A percentile compares a stretch with the other conserved stretches of the same genome.
These are phyloP conservation scores for Tausonia pullulans DNA, from an alignment of 1,284 basidiomycete species.

Conservation along the genomic window DNA sequence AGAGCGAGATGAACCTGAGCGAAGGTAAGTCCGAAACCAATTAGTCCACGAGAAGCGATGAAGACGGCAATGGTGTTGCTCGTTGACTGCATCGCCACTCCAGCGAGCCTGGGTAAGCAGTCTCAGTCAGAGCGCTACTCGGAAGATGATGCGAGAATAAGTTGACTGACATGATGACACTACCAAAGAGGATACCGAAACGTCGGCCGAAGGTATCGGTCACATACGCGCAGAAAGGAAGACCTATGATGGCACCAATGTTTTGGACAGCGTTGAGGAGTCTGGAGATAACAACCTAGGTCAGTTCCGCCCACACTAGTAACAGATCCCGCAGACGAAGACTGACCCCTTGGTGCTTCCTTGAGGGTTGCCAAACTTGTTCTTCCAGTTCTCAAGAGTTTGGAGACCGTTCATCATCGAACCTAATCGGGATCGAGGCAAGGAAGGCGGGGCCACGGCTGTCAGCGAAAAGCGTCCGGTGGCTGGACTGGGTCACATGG, in stretches of 20 bases:
- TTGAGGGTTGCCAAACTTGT: conserved; percentile 8
- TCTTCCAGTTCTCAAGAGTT: conserved; percentile 22
- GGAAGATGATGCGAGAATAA: conserved; percentile 39
- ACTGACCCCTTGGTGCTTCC: conserved; percentile 9
- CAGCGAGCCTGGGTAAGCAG: conserved; percentile 43
- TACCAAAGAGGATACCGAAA: conserved; percentile 26
- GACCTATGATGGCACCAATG: conserved; percentile 19
- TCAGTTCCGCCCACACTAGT: not conserved
- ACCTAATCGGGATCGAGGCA: conserved; percentile 12
- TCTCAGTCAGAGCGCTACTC: not conserved
- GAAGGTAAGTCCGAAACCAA: conserved; percentile 67
- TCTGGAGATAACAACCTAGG: conserved; percentile 38
- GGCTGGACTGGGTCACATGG: not conserved
- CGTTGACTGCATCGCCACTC: conserved; percentile 53
- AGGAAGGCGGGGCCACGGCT: not conserved
- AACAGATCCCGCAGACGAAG: conserved; percentile 31
- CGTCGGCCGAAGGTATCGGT: conserved; percentile 29
- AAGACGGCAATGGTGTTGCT: conserved; percentile 65
- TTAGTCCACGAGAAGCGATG: conserved; percentile 51
- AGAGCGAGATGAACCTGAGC: conserved; percentile 30
- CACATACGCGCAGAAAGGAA: conserved; percentile 22
- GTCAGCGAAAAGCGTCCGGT: not conserved
- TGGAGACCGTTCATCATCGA: conserved; percentile 28
- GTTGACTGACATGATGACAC: conserved; percentile 30
- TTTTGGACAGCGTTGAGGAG: conserved; percentile 64